Percentiles rank a stretch among this genome's conserved stretches.
These are phyloP conservation scores for Xylaria arbuscula DNA, from an alignment of 2,329 filamentous ascomycete species.

Conservation along the genomic window DNA sequence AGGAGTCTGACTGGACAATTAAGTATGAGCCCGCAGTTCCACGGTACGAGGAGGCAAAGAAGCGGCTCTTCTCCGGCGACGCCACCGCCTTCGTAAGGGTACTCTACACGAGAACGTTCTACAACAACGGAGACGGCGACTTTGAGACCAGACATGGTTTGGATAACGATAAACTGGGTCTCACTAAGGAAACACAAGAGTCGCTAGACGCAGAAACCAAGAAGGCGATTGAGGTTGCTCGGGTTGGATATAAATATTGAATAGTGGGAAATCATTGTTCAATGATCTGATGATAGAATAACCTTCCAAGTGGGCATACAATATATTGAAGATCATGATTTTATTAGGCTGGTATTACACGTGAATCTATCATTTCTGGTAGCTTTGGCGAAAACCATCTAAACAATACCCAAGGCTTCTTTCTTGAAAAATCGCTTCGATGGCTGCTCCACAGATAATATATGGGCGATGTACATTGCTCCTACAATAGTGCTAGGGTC, in stretches of 20 bases:
- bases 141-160: slow-evolving; percentile 56
- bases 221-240: slow-evolving; percentile 55
- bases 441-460: slow-evolving; percentile 17
- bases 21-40: slow-evolving; percentile 57
- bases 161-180: slow-evolving; percentile 65
- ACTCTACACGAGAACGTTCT: slow-evolving; percentile 69
- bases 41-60: slow-evolving; percentile 61
- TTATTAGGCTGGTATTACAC: neutral
- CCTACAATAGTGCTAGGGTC: slow-evolving; percentile 61
- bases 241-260: slow-evolving; percentile 43
- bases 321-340: slow-evolving; percentile 13
- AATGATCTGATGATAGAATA: neutral
- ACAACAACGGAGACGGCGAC: slow-evolving; percentile 53
- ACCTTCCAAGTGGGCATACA: neutral
- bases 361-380: neutral
- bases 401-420: slow-evolving; percentile 13
- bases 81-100: slow-evolving; percentile 58
- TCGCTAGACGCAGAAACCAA: slow-evolving; percentile 67
- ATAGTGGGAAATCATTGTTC: neutral
- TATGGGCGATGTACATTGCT: slow-evolving; percentile 54
- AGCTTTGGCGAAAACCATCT: neutral
- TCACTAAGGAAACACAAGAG: slow-evolving; percentile 61
- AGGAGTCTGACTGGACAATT: slow-evolving; percentile 70
- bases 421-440: slow-evolving; percentile 19
- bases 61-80: slow-evolving; percentile 57